Evolutionary conservation across 2,329 filamentous ascomycete genomes (phyloP).

Genomic region (Bisporella sp.): DNA sequence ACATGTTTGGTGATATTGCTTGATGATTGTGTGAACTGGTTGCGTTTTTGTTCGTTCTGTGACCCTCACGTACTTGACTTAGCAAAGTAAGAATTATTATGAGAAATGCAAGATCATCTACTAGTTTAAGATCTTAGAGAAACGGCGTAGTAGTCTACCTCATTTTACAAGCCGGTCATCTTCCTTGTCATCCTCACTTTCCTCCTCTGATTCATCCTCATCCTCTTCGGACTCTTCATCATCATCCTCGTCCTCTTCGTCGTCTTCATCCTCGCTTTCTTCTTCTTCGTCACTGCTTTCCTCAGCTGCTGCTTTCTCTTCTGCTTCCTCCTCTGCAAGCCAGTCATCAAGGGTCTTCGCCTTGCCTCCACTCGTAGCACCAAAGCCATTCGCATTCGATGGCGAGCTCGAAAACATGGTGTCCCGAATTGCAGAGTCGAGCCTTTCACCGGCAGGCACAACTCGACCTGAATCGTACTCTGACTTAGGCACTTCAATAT

Average conservation of each 20-base stretch:
- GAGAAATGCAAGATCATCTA: too few relatives aligned
- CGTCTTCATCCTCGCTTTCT: slow-evolving; percentile 17
- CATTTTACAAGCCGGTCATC: slow-evolving; percentile 26
- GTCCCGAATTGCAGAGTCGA: slow-evolving; percentile 49
- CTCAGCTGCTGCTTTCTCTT: slow-evolving; percentile 43
- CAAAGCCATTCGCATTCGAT: slow-evolving; percentile 41
- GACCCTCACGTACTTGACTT: too few relatives aligned
- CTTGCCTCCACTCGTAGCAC: slow-evolving; percentile 22
- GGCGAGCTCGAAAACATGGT: slow-evolving; percentile 24
- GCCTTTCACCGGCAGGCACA: slow-evolving; percentile 53
- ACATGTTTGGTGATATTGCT: too few relatives aligned
- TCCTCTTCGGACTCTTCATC: slow-evolving; percentile 22
- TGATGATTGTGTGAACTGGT: too few relatives aligned
- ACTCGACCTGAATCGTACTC: slow-evolving; percentile 32
- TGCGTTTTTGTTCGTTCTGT: too few relatives aligned
- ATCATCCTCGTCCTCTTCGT: slow-evolving; percentile 25
- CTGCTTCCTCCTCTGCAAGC: slow-evolving; percentile 57
- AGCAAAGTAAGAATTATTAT: too few relatives aligned
- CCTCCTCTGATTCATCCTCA: slow-evolving; percentile 12
- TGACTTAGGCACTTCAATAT: slow-evolving; percentile 40
- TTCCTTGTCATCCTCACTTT: slow-evolving; percentile 1
- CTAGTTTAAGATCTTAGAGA: too few relatives aligned
- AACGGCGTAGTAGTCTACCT: background rate
- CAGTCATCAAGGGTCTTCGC: slow-evolving; percentile 89
- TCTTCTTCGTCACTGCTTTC: slow-evolving; percentile 42